phyloP scores from a whole-genome alignment of 2,329 filamentous ascomycete genomes.

The Zasmidium angulare region DNA sequence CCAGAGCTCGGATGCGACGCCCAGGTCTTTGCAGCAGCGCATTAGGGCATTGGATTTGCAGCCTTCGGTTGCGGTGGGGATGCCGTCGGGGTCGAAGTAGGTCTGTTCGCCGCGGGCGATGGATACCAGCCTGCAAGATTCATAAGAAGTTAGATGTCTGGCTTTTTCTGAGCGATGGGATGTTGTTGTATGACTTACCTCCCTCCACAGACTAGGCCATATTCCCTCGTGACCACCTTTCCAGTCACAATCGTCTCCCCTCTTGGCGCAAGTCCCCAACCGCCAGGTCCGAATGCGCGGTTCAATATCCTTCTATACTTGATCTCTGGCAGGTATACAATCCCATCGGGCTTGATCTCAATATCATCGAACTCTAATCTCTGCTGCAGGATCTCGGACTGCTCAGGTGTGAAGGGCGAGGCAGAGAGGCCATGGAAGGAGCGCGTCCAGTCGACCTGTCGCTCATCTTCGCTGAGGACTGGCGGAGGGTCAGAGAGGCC shows the following conservation, averaged over 20 bases:
- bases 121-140: constrained; percentile 69
- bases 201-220: constrained; percentile 84
- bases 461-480: constrained; percentile 47
- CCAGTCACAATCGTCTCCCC: constrained; percentile 83
- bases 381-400: constrained; percentile 65
- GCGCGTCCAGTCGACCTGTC: constrained; percentile 74
- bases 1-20: constrained; percentile 93
- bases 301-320: constrained; percentile 94
- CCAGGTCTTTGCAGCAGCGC: constrained; percentile 97
- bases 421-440: constrained; percentile 79
- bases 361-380: constrained; percentile 72
- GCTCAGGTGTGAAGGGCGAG: constrained; percentile 68
- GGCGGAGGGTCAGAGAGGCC: constrained; percentile 54
- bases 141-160: constrained; percentile 5
- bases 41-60: constrained; percentile 98
- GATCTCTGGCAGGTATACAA: constrained; percentile 95
- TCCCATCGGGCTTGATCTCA: constrained; percentile 96
- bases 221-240: constrained; percentile 82
- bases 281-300: constrained; percentile 86
- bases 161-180: not conserved
- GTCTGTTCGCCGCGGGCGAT: constrained; percentile 92
- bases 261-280: constrained; percentile 88
- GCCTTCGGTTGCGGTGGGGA: constrained; percentile 92
- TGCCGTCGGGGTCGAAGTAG: constrained; percentile 85
- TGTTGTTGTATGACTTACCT: constrained; percentile 57